Conservation (phyloP, 2,329 filamentous ascomycete genomes). For the Cryphonectria parasitica region DNA sequence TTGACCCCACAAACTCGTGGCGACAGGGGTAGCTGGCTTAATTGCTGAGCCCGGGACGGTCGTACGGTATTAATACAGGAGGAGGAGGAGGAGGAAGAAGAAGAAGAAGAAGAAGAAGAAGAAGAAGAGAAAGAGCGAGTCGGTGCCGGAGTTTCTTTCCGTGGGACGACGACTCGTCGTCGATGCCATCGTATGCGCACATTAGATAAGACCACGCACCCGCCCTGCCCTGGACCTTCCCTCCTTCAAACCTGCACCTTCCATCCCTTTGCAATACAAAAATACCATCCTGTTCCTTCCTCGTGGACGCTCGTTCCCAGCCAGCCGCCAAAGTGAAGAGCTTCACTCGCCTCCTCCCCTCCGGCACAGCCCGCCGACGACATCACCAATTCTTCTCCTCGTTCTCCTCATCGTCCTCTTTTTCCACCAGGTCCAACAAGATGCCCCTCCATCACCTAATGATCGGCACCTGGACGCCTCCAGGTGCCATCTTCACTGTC, state of each 20-base stretch:
- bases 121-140: not conserved
- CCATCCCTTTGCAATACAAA: too few species aligned
- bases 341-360: conserved; percentile 19
- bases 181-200: not conserved
- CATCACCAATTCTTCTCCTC: conserved; percentile 14
- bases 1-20: conserved; percentile 4
- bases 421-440: conserved; percentile 39
- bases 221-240: not conserved
- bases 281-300: not conserved
- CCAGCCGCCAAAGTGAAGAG: conserved; percentile 18
- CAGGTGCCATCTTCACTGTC: conserved; percentile 87
- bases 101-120: not conserved
- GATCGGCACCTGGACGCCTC: conserved; percentile 89
- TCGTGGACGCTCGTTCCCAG: not conserved
- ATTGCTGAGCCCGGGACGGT: not conserved
- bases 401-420: not conserved
- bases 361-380: conserved; percentile 32
- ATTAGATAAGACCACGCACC: not conserved
- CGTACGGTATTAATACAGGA: not conserved
- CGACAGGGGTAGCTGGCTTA: conserved; percentile 16
- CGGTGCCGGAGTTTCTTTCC: not conserved
- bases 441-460: conserved; percentile 87
- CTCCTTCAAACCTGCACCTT: not conserved
- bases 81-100: not conserved
- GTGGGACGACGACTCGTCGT: not conserved